Evolutionary conservation across 1,284 basidiomycete species (phyloP).

Genomic region (Cryptococcus maquisensis): DNA sequence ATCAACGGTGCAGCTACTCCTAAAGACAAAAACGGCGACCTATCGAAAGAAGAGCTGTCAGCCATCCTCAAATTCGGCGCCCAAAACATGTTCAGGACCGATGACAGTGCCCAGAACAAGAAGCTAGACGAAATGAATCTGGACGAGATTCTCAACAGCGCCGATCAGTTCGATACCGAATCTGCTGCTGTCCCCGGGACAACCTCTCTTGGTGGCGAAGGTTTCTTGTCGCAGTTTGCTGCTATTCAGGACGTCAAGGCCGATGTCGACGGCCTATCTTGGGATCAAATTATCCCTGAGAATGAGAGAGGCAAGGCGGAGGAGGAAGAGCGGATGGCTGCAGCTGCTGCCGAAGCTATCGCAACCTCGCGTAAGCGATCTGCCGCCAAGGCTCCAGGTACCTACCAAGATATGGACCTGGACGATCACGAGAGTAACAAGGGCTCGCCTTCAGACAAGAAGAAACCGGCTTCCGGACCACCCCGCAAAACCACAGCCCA

Average conservation of each 20-base stretch:
- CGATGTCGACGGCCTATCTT: slow-evolving; percentile 68
- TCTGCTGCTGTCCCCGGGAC: slow-evolving; percentile 73
- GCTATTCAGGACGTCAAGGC: slow-evolving; percentile 97
- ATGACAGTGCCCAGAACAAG: slow-evolving; percentile 84
- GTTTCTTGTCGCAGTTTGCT: slow-evolving; percentile 92
- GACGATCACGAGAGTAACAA: slow-evolving; percentile 59
- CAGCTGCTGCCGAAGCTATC: slow-evolving; percentile 53
- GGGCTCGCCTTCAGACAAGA: slow-evolving; percentile 51
- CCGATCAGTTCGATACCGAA: slow-evolving; percentile 95
- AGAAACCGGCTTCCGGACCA: slow-evolving; percentile 29
- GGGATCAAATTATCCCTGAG: slow-evolving; percentile 98
- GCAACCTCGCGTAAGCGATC: slow-evolving; percentile 66
- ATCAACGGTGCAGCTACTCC: slow-evolving; percentile 76
- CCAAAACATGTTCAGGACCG: slow-evolving; percentile 98
- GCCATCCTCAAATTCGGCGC: slow-evolving; percentile 99
- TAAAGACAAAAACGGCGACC: slow-evolving; percentile 69
- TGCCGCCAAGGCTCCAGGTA: slow-evolving; percentile 63
- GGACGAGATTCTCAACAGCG: slow-evolving; percentile 94
- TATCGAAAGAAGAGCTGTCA: slow-evolving; percentile 95
- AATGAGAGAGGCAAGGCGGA: slow-evolving; percentile 86
- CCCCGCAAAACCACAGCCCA: slow-evolving; percentile 64
- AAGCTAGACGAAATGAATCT: slow-evolving; percentile 99
- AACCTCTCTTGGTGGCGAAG: slow-evolving; percentile 92
- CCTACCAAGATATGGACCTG: slow-evolving; percentile 87
- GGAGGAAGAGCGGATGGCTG: slow-evolving; percentile 60